Evolutionary conservation across 2,329 filamentous ascomycete genomes (phyloP).

Genomic region (Arthroderma sp.): DNA sequence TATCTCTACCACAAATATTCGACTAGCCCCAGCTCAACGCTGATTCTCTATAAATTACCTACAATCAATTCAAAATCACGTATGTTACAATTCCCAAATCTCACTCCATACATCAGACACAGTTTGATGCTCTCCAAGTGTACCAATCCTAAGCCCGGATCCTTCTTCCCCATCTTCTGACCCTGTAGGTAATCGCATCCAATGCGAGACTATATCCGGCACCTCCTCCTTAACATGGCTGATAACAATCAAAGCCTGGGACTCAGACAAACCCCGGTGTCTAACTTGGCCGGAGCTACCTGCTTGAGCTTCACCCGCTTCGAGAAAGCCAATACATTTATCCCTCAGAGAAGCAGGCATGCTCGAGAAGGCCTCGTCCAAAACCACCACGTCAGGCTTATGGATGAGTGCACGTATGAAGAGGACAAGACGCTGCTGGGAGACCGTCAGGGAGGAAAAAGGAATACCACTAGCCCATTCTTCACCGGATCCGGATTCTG

Average conservation of each 20-base stretch:
- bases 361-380: conserved; percentile 79
- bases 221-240: conserved; percentile 86
- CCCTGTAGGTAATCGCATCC: conserved; percentile 60
- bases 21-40: too few relatives aligned
- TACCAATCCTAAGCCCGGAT: conserved; percentile 6
- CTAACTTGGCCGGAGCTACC: conserved; percentile 14
- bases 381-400: conserved; percentile 64
- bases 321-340: conserved; percentile 73
- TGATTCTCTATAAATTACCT: too few relatives aligned
- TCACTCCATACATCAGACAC: conserved; percentile 9
- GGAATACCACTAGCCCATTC: conserved; percentile 33
- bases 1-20: too few relatives aligned
- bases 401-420: conserved; percentile 75
- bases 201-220: conserved; percentile 67
- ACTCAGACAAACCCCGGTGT: conserved; percentile 45
- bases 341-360: conserved; percentile 74
- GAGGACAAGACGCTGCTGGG: conserved; percentile 62
- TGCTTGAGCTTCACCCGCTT: conserved; percentile 41
- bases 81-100: conserved; percentile 7
- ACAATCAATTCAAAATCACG: too few relatives aligned
- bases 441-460: conserved; percentile 47
- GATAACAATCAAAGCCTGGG: conserved; percentile 81
- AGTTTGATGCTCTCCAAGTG: conserved; percentile 4
- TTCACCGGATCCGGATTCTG: background rate
- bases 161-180: conserved; percentile 6